A percentile compares a stretch with the other conserved stretches of the same genome.
phyloP scores from a whole-genome alignment of 2,329 filamentous ascomycete species.

The Bisporella sp. region DNA sequence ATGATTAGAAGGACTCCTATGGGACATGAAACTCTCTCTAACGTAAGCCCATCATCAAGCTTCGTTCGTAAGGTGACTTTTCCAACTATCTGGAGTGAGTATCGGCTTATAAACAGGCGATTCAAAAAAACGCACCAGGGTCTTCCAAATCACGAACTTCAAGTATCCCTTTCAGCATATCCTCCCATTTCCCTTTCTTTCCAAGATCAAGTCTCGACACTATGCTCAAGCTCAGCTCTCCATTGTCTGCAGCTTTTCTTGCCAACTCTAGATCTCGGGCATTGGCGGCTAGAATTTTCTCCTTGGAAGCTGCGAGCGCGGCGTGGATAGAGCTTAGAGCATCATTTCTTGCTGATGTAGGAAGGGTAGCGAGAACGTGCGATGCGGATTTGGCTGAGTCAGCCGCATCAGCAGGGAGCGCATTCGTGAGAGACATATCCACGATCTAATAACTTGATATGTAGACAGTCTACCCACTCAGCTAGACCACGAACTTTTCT shows the following conservation, averaged over 20 bases:
- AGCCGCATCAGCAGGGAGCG: constrained; percentile 71
- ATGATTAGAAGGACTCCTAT: constrained; percentile 98
- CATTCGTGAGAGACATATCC: constrained; percentile 82
- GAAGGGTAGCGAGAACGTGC: constrained; percentile 72
- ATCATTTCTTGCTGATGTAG: constrained; percentile 69
- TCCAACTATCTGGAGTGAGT: constrained; percentile 52
- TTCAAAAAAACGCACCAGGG: constrained; percentile 51
- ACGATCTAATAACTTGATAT: too few relatives aligned
- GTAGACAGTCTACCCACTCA: too few relatives aligned
- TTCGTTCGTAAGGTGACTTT: constrained; percentile 75
- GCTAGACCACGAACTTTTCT: too few relatives aligned
- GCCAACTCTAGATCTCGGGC: constrained; percentile 73
- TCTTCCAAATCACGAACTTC: constrained; percentile 81
- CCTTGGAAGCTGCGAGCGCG: constrained; percentile 62
- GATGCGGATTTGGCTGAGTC: constrained; percentile 74
- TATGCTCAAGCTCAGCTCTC: constrained; percentile 72
- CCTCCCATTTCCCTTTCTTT: constrained; percentile 87
- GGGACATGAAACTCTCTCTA: constrained; percentile 86
- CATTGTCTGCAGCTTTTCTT: constrained; percentile 62
- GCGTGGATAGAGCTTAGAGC: constrained; percentile 78
- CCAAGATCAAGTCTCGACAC: constrained; percentile 83
- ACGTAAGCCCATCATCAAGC: constrained; percentile 76
- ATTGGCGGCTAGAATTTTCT: constrained; percentile 81
- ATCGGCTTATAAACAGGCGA: constrained; percentile 1
- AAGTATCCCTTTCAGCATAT: constrained; percentile 92